These are phyloP conservation scores for Heritiera fomes DNA, from an alignment of 345 rosid species.

Conservation along the genomic window DNA sequence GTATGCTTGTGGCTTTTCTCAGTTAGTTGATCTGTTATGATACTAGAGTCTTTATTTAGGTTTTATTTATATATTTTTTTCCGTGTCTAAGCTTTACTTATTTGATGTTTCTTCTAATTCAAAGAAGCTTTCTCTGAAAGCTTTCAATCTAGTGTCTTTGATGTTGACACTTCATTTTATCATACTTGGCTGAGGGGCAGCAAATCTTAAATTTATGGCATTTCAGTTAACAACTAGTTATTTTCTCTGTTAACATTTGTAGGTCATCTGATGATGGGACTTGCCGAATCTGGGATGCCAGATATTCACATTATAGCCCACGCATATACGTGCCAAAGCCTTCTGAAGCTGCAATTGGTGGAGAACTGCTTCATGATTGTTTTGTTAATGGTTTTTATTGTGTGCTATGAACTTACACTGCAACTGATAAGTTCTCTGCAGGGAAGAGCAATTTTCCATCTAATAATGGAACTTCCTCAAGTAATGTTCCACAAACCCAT, in stretches of 20 bases:
- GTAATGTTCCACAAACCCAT: slow-evolving; percentile 59
- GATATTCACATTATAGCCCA: slow-evolving; percentile 71
- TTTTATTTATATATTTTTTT: slow-evolving; percentile 8
- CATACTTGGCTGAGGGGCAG: slow-evolving; percentile 20
- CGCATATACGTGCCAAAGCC: slow-evolving; percentile 79
- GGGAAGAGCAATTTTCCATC: slow-evolving; percentile 58
- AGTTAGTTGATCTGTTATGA: slow-evolving; percentile 23
- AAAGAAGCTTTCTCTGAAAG: slow-evolving; percentile 19
- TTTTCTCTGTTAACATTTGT: slow-evolving; percentile 35
- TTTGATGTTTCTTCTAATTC: neutral
- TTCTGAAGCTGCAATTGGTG: slow-evolving; percentile 62
- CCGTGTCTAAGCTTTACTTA: slow-evolving; percentile 17
- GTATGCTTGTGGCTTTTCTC: slow-evolving; percentile 2
- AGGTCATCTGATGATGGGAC: slow-evolving; percentile 99
- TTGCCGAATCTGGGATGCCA: slow-evolving; percentile 98
- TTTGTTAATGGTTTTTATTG: slow-evolving; percentile 17
- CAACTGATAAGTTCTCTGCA: slow-evolving; percentile 35
- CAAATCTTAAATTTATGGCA: neutral
- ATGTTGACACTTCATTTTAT: slow-evolving; percentile 12
- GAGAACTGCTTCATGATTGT: slow-evolving; percentile 28
- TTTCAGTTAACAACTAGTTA: slow-evolving; percentile 3
- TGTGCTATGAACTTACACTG: slow-evolving; percentile 24
- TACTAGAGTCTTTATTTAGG: neutral
- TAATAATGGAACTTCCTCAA: slow-evolving; percentile 57
- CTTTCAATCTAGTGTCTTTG: slow-evolving; percentile 8